Percentiles rank a stretch among this genome's conserved stretches.
phyloP scores from a whole-genome alignment of 805 yeast species.

The Ogataea methanolica region DNA sequence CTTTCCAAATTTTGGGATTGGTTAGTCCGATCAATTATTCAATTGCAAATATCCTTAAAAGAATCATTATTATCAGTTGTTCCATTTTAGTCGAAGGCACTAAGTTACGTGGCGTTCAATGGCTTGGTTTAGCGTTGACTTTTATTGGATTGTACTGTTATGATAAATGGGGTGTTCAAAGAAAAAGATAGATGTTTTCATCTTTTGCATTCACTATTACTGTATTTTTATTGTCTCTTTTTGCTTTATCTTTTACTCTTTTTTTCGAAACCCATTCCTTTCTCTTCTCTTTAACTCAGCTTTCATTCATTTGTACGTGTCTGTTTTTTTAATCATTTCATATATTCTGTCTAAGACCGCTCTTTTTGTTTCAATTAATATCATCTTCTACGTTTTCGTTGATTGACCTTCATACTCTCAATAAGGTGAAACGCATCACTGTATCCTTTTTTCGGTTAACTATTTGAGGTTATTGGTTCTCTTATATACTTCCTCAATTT shows the following conservation, averaged over 20 bases:
- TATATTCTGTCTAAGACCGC: background rate
- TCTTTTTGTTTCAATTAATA: background rate
- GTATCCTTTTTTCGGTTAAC: no score
- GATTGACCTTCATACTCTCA: no score
- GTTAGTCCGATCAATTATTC: slow-evolving; percentile 75
- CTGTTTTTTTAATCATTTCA: background rate
- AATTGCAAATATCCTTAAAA: slow-evolving; percentile 70
- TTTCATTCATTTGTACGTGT: slow-evolving; percentile 1
- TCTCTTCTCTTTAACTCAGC: background rate
- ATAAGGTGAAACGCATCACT: no score
- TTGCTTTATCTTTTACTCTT: background rate
- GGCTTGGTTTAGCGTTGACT: slow-evolving; percentile 52
- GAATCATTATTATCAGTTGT: slow-evolving; percentile 65
- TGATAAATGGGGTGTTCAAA: slow-evolving; percentile 58
- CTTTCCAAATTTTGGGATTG: slow-evolving; percentile 69
- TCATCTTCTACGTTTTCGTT: no score
- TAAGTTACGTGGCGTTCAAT: slow-evolving; percentile 35
- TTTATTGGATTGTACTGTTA: slow-evolving; percentile 62
- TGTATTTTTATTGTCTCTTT: background rate
- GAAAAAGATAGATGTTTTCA: slow-evolving; percentile 9
- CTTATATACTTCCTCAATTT: no score
- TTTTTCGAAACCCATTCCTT: background rate
- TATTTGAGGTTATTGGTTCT: no score
- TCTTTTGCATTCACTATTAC: background rate
- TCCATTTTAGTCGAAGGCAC: slow-evolving; percentile 63